Evolutionary conservation across 352 stramenopile genomes (phyloP), one percentile per base, ranked within the genome.

Genomic region (Phytophthora uliginosa): DNA sequence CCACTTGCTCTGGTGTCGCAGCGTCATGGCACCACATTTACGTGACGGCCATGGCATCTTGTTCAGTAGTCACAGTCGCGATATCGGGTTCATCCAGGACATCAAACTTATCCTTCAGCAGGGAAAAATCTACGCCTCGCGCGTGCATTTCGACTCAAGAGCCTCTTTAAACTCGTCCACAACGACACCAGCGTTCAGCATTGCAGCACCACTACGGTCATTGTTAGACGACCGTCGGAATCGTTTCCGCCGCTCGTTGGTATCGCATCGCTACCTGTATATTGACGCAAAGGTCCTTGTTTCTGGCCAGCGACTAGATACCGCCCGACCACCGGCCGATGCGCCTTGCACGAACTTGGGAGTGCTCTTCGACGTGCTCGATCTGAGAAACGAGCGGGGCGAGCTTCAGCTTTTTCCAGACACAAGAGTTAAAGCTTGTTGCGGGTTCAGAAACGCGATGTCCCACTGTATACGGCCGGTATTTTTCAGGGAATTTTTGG

Each of bases 121-220:
- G 55, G 6, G 59, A 68, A 68, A 92, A 87, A 26, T 91, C 81
- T 4, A 86, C 74, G 26, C 77, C 67, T 20, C 71, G 75, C 9
- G 20, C 28, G 1, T 55, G 60, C 45, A 84, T 15, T 69, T 51
- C 2, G 22, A 66, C 26, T 83, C 45, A 8, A 90, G 40, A 22
- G 57, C 45, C 13, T 71, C 57, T 10, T 80, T 78, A 81, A 82
- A 92, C 53, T 68, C 63, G 42, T 74, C 63, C 22, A 92, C 36
- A 17, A 79, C 72, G 38, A 71, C 52, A 7, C 66, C 48, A 56
- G 66, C 71, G 53, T 70, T 79, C 52, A 79, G 40, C 61, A 76
- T 63, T 13, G 66, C 62, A 60, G 72, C 72, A 31, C 4, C 28
- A 31, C 28, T 26, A 26, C 24, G 24, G 24, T 26, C 24, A 26